Evolutionary conservation across 371 early-diverging fungal species (phyloP).

Genomic region (Batkoa obscura): DNA sequence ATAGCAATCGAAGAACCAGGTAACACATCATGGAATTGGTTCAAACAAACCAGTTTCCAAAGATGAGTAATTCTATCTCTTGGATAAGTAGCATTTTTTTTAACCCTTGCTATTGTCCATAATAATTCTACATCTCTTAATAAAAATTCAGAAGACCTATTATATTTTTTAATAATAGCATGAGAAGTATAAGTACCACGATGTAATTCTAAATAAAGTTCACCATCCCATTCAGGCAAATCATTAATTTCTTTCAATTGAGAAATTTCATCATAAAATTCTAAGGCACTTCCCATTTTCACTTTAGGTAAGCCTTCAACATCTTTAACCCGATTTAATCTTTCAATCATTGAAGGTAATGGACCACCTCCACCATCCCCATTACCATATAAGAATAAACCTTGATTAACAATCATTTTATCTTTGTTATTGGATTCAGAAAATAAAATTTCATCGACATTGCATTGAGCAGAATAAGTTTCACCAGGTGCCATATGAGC

Average conservation of each 20-base stretch:
- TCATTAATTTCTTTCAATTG: slow-evolving; percentile 23
- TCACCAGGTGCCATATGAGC: slow-evolving; percentile 26
- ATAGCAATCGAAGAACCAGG: slow-evolving; percentile 84
- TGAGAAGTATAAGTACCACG: slow-evolving; percentile 94
- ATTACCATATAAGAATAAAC: slow-evolving; percentile 74
- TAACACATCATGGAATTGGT: slow-evolving; percentile 92
- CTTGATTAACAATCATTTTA: slow-evolving; percentile 55
- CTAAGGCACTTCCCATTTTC: slow-evolving; percentile 46
- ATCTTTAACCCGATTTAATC: slow-evolving; percentile 48
- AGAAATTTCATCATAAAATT: slow-evolving; percentile 55
- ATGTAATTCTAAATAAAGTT: slow-evolving; percentile 91
- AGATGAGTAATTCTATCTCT: slow-evolving; percentile 43
- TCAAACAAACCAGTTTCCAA: slow-evolving; percentile 85
- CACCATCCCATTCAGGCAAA: slow-evolving; percentile 77
- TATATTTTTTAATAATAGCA: slow-evolving; percentile 60
- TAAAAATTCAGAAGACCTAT: slow-evolving; percentile 67
- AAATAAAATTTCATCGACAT: slow-evolving; percentile 10
- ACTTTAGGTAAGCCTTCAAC: slow-evolving; percentile 57
- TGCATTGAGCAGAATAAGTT: slow-evolving; percentile 12
- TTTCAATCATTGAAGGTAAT: slow-evolving; percentile 63
- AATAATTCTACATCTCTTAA: slow-evolving; percentile 69
- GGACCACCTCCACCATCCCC: slow-evolving; percentile 98
- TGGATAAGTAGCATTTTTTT: slow-evolving; percentile 30
- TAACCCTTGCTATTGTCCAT: slow-evolving; percentile 19
- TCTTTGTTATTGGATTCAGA: slow-evolving; percentile 65